Conservation (phyloP, 768 basidiomycete species). For the Lactifluus rugatus region DNA sequence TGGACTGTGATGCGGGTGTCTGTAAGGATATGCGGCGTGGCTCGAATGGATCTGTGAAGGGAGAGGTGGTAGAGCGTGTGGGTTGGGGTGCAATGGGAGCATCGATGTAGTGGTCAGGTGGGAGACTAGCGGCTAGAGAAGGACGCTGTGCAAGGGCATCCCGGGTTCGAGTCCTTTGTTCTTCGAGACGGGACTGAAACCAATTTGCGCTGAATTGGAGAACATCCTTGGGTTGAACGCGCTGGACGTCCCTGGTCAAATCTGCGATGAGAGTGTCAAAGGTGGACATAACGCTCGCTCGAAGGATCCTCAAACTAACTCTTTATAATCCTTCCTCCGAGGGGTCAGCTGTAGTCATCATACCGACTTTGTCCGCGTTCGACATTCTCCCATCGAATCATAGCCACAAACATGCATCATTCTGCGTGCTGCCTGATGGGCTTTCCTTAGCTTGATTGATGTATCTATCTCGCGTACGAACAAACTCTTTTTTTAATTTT, state of each 20-base stretch:
- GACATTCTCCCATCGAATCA: too few species aligned
- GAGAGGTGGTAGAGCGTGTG: slow-evolving; percentile 39
- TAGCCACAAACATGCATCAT: too few species aligned
- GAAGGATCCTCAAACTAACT: not conserved
- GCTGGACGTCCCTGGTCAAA: slow-evolving; percentile 75
- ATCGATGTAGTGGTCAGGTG: slow-evolving; percentile 52
- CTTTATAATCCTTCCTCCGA: not conserved
- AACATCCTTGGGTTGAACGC: slow-evolving; percentile 81
- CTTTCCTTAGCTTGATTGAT: too few species aligned
- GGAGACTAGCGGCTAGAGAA: slow-evolving; percentile 42
- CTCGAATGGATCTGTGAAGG: slow-evolving; percentile 42
- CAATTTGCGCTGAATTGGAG: slow-evolving; percentile 91
- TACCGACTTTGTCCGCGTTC: too few species aligned
- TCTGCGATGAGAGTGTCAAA: slow-evolving; percentile 78
- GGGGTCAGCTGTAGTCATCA: too few species aligned
- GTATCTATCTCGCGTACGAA: too few species aligned
- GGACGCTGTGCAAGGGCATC: slow-evolving; percentile 49
- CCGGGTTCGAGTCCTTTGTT: slow-evolving; percentile 68
- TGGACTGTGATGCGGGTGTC: slow-evolving; percentile 49
- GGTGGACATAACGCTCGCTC: slow-evolving; percentile 45
- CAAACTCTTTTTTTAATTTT: too few species aligned
- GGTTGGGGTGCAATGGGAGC: slow-evolving; percentile 28
- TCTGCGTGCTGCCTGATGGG: too few species aligned
- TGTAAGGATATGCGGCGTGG: slow-evolving; percentile 46
- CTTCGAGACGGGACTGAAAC: slow-evolving; percentile 84